These are phyloP conservation scores for Agrocybe pediades DNA, from an alignment of 768 basidiomycete genomes.

Conservation along the genomic window DNA sequence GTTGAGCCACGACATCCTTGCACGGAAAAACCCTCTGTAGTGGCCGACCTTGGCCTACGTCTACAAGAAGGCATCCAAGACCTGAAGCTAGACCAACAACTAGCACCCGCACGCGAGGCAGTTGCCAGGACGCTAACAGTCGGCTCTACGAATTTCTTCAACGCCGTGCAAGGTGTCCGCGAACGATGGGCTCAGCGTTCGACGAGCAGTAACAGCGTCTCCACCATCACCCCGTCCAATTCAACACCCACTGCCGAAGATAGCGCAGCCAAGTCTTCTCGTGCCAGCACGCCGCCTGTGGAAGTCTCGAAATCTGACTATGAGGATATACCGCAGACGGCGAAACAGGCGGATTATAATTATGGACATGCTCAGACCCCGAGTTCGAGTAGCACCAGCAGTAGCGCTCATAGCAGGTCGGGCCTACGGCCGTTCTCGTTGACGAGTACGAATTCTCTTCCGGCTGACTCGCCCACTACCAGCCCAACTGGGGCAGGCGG, in stretches of 20 bases:
- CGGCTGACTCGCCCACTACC: slow-evolving; percentile 20
- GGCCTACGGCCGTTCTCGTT: slow-evolving; percentile 29
- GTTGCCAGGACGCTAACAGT: slow-evolving; percentile 73
- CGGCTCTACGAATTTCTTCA: slow-evolving; percentile 82
- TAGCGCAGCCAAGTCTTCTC: slow-evolving; percentile 28
- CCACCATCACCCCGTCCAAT: slow-evolving; percentile 19
- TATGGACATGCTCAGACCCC: background rate
- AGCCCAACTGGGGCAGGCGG: slow-evolving; percentile 13
- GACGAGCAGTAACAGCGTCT: slow-evolving; percentile 15
- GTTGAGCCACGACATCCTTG: slow-evolving; percentile 95
- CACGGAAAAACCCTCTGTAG: slow-evolving; percentile 84
- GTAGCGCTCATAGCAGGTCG: slow-evolving; percentile 9
- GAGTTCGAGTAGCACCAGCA: too few species aligned
- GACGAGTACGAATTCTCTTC: slow-evolving; percentile 24
- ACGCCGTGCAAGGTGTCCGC: slow-evolving; percentile 86
- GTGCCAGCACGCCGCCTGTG: slow-evolving; percentile 37
- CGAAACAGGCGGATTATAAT: slow-evolving; percentile 18
- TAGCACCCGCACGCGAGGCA: slow-evolving; percentile 92
- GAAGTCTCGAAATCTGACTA: slow-evolving; percentile 40
- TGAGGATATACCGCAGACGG: slow-evolving; percentile 27
- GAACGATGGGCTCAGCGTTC: slow-evolving; percentile 60
- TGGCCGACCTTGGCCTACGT: slow-evolving; percentile 89
- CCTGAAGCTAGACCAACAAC: slow-evolving; percentile 87
- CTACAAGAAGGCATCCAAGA: slow-evolving; percentile 95
- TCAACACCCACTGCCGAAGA: slow-evolving; percentile 20